Evolutionary conservation across 305 asterid species (phyloP).

Genomic region (Caryopteris hybrid): DNA sequence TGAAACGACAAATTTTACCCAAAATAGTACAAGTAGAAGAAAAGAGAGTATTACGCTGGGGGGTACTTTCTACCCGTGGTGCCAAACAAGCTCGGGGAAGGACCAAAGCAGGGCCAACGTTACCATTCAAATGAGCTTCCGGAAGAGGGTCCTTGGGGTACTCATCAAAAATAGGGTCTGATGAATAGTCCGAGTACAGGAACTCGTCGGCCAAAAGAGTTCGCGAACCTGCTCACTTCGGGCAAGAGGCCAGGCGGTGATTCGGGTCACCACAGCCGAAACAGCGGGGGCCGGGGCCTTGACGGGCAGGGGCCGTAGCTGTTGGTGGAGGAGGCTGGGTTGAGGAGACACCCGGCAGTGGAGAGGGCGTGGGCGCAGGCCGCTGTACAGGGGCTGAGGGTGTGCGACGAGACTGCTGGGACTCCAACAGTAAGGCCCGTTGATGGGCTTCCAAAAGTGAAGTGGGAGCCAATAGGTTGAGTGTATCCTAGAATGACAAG

Average conservation of each 20-base stretch:
- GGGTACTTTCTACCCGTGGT: fast-evolving
- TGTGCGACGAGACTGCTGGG: not conserved
- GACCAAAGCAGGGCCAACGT: not conserved
- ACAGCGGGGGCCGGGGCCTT: too few species aligned
- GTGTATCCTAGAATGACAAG: not conserved
- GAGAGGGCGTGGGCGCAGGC: not conserved
- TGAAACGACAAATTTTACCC: not conserved
- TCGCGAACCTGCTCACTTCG: not conserved
- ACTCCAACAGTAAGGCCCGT: not conserved
- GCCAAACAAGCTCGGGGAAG: not conserved
- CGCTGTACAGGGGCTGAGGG: not conserved
- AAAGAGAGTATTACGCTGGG: not conserved
- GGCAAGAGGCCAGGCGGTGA: not conserved
- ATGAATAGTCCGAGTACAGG: too few species aligned
- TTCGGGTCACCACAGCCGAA: too few species aligned
- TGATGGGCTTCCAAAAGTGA: not conserved
- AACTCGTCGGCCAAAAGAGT: not conserved
- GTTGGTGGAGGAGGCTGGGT: too few species aligned
- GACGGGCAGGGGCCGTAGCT: too few species aligned
- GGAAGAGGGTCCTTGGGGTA: not conserved
- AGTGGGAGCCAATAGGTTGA: not conserved
- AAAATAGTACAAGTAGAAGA: not conserved
- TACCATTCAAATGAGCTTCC: not conserved
- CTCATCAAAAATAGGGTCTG: not conserved
- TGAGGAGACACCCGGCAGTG: not conserved